Percentiles rank a stretch among this genome's conserved stretches.
Conservation (phyloP, 768 basidiomycete species). For the Clitopilus passeckerianus region DNA sequence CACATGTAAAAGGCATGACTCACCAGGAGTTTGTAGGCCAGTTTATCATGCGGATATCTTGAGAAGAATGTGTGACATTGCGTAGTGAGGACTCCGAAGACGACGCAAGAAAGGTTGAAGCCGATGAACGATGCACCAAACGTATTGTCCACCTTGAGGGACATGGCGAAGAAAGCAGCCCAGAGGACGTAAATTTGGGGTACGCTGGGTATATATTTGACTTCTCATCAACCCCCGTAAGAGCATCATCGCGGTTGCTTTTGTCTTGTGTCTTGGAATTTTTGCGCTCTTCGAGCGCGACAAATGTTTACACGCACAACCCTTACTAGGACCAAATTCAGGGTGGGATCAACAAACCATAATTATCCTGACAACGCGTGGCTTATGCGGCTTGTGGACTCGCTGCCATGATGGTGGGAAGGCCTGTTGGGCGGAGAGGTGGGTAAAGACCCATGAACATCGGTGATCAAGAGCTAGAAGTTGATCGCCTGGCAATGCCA, state of each 20-base stretch:
- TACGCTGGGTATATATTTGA: not conserved
- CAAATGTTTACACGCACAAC: not conserved
- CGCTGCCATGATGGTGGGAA: not conserved
- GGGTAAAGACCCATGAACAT: not conserved
- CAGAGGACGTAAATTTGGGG: not conserved
- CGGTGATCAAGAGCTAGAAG: not conserved
- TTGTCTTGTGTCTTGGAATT: not conserved
- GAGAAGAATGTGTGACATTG: slow-evolving; percentile 33
- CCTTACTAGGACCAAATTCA: not conserved
- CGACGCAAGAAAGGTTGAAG: slow-evolving; percentile 31
- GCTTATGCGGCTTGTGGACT: not conserved
- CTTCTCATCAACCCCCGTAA: not conserved
- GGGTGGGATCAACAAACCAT: not conserved
- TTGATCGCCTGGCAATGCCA: not conserved
- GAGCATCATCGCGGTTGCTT: not conserved
- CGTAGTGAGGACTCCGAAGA: slow-evolving; percentile 34
- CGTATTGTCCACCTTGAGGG: slow-evolving; percentile 23
- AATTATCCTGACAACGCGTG: not conserved
- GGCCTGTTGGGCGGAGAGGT: not conserved
- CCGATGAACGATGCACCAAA: slow-evolving; percentile 36
- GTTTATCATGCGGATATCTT: slow-evolving; percentile 30
- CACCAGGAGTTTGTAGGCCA: slow-evolving; percentile 28
- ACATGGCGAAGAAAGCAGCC: not conserved
- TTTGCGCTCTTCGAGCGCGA: not conserved
- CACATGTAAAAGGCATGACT: slow-evolving; percentile 5